Conservation (phyloP, 139 green algal species). For the Desmodesmus armatus region DNA sequence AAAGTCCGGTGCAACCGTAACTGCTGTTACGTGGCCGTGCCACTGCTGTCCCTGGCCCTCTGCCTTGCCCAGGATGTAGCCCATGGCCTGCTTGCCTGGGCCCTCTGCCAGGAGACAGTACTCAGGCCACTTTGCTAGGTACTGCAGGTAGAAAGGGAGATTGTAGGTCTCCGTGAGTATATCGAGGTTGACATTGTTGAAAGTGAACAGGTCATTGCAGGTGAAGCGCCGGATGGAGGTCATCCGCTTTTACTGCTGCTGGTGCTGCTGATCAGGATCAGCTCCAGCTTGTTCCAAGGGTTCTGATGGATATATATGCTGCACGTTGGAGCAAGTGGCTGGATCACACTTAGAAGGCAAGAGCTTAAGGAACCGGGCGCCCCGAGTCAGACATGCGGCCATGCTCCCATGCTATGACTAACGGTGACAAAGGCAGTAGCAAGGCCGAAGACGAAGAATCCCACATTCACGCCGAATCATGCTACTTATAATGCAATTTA, state of each 20-base stretch:
- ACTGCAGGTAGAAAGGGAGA: conserved; percentile 95
- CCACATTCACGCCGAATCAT: too few relatives aligned
- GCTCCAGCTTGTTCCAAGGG: too few relatives aligned
- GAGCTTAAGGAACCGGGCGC: too few relatives aligned
- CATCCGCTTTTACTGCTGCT: conserved; percentile 75
- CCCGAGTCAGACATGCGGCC: too few relatives aligned
- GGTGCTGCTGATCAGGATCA: too few relatives aligned
- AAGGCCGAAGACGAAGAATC: too few relatives aligned
- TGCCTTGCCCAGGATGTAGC: conserved; percentile 98
- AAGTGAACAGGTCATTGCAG: conserved; percentile 93
- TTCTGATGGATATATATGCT: too few relatives aligned
- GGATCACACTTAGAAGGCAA: too few relatives aligned
- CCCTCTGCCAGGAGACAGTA: conserved; percentile 87
- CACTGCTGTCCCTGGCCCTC: conserved; percentile 90
- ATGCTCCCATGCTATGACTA: too few relatives aligned
- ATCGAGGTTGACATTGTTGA: conserved; percentile 98
- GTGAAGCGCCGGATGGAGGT: conserved; percentile 91
- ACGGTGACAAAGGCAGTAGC: too few relatives aligned
- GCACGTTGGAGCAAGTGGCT: too few relatives aligned
- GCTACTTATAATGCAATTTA: too few relatives aligned
- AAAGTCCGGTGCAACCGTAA: conserved; percentile 93
- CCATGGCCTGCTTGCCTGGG: conserved; percentile 78
- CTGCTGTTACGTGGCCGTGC: conserved; percentile 98
- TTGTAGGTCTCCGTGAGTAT: conserved; percentile 99
- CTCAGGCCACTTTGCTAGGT: conserved; percentile 92